Evolutionary conservation across 1,284 basidiomycete genomes (phyloP).

Genomic region (Melampsora occidentalis): DNA sequence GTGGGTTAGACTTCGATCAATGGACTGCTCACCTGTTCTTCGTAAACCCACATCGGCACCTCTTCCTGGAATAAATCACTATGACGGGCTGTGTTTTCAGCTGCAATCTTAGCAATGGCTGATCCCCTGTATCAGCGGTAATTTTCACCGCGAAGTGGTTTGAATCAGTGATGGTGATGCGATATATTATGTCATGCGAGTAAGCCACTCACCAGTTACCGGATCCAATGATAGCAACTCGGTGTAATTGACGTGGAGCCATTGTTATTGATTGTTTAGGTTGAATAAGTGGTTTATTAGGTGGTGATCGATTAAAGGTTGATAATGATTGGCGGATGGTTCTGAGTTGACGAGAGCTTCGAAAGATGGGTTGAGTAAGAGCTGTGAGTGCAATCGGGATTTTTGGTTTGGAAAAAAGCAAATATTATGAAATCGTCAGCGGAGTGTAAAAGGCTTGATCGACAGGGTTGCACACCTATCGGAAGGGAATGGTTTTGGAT

Average conservation of each 20-base stretch:
- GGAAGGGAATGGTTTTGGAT: no score
- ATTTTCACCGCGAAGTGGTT: neutral
- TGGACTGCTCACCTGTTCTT: slow-evolving; percentile 56
- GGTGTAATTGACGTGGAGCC: slow-evolving; percentile 21
- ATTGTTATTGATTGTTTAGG: neutral
- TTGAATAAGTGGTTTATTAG: no score
- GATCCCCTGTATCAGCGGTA: slow-evolving; percentile 57
- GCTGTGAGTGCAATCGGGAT: no score
- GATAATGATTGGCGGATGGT: no score
- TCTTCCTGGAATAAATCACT: slow-evolving; percentile 55
- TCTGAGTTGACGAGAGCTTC: no score
- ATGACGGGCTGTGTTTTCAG: slow-evolving; percentile 42
- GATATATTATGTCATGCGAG: neutral
- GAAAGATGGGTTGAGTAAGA: no score
- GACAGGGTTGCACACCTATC: no score
- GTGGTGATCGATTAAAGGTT: no score
- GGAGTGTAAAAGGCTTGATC: no score
- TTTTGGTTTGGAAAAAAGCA: no score
- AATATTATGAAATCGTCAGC: no score
- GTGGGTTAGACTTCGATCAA: slow-evolving; percentile 3
- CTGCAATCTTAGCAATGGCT: slow-evolving; percentile 61
- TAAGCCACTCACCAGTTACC: slow-evolving; percentile 49
- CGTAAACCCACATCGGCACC: slow-evolving; percentile 60
- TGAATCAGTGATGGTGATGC: neutral
- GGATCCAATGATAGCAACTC: slow-evolving; percentile 60